phyloP scores from a whole-genome alignment of 2,329 filamentous ascomycete species.

The Biscogniauxia mediterranea region DNA sequence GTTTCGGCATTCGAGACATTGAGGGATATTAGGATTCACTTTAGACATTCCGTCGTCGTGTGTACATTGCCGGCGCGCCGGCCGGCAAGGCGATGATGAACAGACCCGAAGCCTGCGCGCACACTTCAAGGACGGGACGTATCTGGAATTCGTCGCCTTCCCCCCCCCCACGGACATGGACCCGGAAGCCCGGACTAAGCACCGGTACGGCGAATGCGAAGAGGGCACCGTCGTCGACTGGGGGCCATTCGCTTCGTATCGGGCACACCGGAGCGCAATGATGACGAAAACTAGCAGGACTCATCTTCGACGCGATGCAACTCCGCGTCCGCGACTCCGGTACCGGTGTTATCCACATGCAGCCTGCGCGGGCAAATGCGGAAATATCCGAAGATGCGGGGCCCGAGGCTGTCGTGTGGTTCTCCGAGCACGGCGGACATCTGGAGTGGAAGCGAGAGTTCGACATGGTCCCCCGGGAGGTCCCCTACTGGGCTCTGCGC shows the following conservation, averaged over 20 bases:
- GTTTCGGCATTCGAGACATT: no score
- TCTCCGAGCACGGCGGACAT: background rate
- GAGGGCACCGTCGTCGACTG: constrained; percentile 58
- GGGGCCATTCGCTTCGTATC: constrained; percentile 46
- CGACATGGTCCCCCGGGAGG: background rate
- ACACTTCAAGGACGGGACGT: constrained; percentile 61
- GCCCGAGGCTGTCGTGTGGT: background rate
- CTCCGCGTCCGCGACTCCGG: background rate
- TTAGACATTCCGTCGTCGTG: no score
- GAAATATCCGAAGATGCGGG: background rate
- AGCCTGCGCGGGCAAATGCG: no score
- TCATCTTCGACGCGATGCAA: background rate
- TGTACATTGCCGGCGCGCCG: no score
- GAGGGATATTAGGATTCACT: no score
- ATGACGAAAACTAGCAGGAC: background rate
- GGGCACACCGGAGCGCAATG: background rate
- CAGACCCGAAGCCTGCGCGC: constrained; percentile 62
- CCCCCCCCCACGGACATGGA: constrained; percentile 45
- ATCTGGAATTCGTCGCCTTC: constrained; percentile 67
- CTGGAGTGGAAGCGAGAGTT: background rate
- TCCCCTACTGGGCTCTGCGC: background rate
- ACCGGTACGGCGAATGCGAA: constrained; percentile 57
- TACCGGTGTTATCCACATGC: background rate
- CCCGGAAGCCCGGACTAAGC: constrained; percentile 40
- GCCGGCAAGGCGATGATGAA: constrained; percentile 57